Evolutionary conservation across 139 green algal genomes (phyloP).

Genomic region (Spirogloea muscicola): DNA sequence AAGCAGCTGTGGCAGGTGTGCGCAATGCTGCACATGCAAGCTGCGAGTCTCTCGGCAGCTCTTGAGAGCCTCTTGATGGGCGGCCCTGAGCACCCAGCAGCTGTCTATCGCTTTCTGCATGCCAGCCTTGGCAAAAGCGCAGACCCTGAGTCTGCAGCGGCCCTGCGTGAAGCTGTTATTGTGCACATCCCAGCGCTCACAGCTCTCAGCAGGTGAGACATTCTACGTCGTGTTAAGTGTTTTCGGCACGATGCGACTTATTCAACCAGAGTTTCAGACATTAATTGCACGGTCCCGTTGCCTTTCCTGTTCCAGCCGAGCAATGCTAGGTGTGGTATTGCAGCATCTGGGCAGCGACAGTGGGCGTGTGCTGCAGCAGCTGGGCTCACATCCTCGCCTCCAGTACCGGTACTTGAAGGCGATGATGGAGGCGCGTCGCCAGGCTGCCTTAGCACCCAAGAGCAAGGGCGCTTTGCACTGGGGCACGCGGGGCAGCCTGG

Average conservation of each 20-base stretch:
- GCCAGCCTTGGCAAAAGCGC: too few species aligned
- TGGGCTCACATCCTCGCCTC: neutral
- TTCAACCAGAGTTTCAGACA: neutral
- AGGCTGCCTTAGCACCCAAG: neutral
- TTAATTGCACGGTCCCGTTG: neutral
- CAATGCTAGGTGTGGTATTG: neutral
- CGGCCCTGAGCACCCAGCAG: too few species aligned
- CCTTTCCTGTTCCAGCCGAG: conserved; percentile 7
- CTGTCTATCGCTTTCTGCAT: too few species aligned
- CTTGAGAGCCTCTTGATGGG: too few species aligned
- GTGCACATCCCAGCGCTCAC: conserved; percentile 7
- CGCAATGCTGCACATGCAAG: too few species aligned
- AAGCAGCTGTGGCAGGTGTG: too few species aligned
- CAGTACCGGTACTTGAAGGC: conserved; percentile 27
- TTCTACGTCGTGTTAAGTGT: neutral
- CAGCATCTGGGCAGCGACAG: neutral
- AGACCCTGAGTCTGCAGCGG: too few species aligned
- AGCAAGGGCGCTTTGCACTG: neutral
- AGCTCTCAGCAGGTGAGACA: neutral
- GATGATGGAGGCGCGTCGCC: neutral
- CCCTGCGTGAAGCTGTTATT: too few species aligned
- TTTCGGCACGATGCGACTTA: neutral
- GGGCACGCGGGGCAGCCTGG: neutral
- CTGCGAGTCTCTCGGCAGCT: too few species aligned
- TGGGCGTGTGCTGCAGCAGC: conserved; percentile 15